These are phyloP conservation scores for Yarrowia keelungensis DNA, from an alignment of 805 yeast genomes.

Conservation along the genomic window DNA sequence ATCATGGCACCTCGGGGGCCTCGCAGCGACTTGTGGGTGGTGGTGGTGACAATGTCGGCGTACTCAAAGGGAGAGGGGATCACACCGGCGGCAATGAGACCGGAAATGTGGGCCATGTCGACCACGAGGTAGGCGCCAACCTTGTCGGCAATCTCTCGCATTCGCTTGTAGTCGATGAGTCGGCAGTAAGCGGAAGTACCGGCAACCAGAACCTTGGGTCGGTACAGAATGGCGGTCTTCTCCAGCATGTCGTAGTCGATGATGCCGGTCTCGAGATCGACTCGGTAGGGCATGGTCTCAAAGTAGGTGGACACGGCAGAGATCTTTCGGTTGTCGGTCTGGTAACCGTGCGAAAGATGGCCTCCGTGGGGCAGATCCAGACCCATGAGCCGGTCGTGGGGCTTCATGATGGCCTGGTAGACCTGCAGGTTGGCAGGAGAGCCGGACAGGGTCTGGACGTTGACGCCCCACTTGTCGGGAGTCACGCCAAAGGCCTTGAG, in stretches of 20 bases:
- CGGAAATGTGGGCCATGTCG: conserved; percentile 99
- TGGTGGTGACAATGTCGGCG: conserved; percentile 97
- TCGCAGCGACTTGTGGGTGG: conserved; percentile 97
- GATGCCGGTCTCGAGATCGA: conserved; percentile 87
- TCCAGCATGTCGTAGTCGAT: conserved; percentile 96
- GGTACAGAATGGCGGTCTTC: conserved; percentile 85
- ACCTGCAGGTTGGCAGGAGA: conserved; percentile 98
- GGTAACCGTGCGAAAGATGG: conserved; percentile 98
- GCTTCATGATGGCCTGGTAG: conserved; percentile 92
- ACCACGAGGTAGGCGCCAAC: conserved; percentile 96
- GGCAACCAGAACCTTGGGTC: conserved; percentile 96
- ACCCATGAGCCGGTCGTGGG: conserved; percentile 98
- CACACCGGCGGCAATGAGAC: conserved; percentile 93
- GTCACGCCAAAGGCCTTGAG: conserved; percentile 83
- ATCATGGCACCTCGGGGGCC: conserved; percentile 99
- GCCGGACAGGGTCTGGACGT: conserved; percentile 95
- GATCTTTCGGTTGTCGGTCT: conserved; percentile 90
- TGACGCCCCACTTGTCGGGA: conserved; percentile 93
- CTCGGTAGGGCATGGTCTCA: conserved; percentile 98
- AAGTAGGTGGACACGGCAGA: conserved; percentile 96
- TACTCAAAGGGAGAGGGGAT: conserved; percentile 96
- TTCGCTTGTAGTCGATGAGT: conserved; percentile 93
- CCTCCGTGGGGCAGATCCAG: conserved; percentile 98
- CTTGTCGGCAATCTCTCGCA: conserved; percentile 95
- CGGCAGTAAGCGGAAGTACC: conserved; percentile 99